A percentile compares a stretch with the other conserved stretches of the same genome.
phyloP scores from a whole-genome alignment of 345 rosid genomes.

The Conringia planisiliqua region DNA sequence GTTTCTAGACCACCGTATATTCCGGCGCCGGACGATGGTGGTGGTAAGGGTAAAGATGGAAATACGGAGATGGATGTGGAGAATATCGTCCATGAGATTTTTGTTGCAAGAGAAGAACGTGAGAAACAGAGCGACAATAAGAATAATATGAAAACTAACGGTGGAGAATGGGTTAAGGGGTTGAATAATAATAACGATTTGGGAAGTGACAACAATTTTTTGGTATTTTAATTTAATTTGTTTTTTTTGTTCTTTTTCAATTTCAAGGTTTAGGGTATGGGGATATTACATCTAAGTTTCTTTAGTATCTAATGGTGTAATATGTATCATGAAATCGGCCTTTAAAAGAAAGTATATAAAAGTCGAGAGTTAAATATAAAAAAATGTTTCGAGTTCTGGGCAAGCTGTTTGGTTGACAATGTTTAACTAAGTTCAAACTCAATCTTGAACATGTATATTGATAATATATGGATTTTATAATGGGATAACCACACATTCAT shows the following conservation, averaged over 20 bases:
- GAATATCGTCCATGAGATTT: conserved; percentile 55
- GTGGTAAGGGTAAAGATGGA: conserved; percentile 12
- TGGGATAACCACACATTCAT: too few species aligned
- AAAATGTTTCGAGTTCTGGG: too few species aligned
- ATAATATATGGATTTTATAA: too few species aligned
- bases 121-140: not conserved
- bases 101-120: conserved; percentile 18
- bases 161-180: conserved; percentile 30
- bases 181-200: conserved; percentile 14
- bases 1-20: conserved; percentile 69
- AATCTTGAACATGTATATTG: too few species aligned
- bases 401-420: too few species aligned
- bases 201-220: conserved; percentile 15
- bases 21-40: conserved; percentile 35
- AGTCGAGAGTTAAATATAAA: not conserved
- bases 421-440: too few species aligned
- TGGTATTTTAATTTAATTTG: conserved; percentile 22
- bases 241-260: not conserved
- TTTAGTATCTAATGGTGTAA: too few species aligned
- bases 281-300: not conserved
- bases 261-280: not conserved
- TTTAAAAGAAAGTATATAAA: not conserved
- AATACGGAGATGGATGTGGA: conserved; percentile 52
- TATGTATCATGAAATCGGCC: not conserved
- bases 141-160: not conserved